Conservation (phyloP, 140 eudicot species). For the Ambrosia hybrid region DNA sequence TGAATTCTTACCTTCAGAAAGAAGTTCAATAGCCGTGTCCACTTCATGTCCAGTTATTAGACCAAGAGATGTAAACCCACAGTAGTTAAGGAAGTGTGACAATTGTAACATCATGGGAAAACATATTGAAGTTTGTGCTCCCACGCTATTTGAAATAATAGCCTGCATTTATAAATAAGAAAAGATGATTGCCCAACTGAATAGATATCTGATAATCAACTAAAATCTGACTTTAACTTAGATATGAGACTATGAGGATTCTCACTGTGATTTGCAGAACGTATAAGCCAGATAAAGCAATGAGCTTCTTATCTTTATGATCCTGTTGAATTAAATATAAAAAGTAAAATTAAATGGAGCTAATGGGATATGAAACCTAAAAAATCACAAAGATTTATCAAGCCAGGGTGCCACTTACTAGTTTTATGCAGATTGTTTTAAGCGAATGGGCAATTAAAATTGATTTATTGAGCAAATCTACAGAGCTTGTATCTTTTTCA, state of each 20-base stretch:
- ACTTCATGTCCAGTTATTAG: conserved; percentile 66
- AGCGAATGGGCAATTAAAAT: conserved; percentile 62
- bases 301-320: conserved; percentile 45
- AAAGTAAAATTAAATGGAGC: conserved; percentile 24
- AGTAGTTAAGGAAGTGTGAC: conserved; percentile 48
- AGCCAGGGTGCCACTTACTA: conserved; percentile 46
- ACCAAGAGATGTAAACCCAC: conserved; percentile 63
- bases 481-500: conserved; percentile 47
- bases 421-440: conserved; percentile 43
- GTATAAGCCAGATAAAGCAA: conserved; percentile 66
- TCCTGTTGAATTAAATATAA: conserved; percentile 48
- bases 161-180: conserved; percentile 52
- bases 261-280: conserved; percentile 77
- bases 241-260: conserved; percentile 22
- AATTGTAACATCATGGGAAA: conserved; percentile 51
- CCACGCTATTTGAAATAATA: conserved; percentile 60
- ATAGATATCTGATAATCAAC: background rate
- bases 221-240: background rate
- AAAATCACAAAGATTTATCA: conserved; percentile 6
- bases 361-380: conserved; percentile 21
- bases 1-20: conserved; percentile 46
- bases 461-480: conserved; percentile 55
- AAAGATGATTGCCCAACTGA: conserved; percentile 6
- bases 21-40: conserved; percentile 38
- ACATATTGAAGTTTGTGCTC: conserved; percentile 45